Base-by-base conservation (phyloP, 805 yeast genomes). In the Suhomyces faveliae region DNA sequence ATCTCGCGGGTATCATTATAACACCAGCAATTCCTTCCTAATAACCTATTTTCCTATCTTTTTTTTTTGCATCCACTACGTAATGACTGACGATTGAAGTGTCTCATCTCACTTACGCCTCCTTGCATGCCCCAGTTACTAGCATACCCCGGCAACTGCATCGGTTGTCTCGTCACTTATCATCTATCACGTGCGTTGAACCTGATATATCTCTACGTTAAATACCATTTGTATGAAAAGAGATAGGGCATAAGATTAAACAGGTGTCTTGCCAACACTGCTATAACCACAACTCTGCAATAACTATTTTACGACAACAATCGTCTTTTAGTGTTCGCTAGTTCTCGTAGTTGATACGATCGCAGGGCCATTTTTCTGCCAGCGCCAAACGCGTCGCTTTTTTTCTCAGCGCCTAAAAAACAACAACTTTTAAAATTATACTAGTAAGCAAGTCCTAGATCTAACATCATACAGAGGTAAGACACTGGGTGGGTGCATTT, bases 1-100 rank as follows among this genome's bases (percentile, higher is more conserved):
- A 67, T 66, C 72, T 66, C 72, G 71, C 68, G 68, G 70, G 68
- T 65, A 63, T 66, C 71, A 43, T n/a, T 41, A 59, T 55, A 46
- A 60, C 62, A 63, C 67, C 68, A 64, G 67, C 67, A 63, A 63
- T 63, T 64, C 68, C 68, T 59, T 54, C 21, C 46, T 40, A 44
- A 47, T 39, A 41, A 40, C 52, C 50, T 45, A 54, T 40, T 54
- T 55, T 57, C 49, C 51, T 49, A 47, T 53, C 39, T 35, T 48
- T 50, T 41, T 40, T 49, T 33, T 27, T 27, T 27, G 30, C 15
- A 4, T n/a, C 8, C 8, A 5, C 30, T 2, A 12, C 30, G n/a
- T 11, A 12, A 25, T 25, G 12, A 12, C 15, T 5, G 30, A 15
- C 15, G 6, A 4, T n/a, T n/a, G 6, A n/a, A 4, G 15, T n/a